phyloP scores from a whole-genome alignment of 2,329 filamentous ascomycete species.

The Alternaria novae-zelandiae region DNA sequence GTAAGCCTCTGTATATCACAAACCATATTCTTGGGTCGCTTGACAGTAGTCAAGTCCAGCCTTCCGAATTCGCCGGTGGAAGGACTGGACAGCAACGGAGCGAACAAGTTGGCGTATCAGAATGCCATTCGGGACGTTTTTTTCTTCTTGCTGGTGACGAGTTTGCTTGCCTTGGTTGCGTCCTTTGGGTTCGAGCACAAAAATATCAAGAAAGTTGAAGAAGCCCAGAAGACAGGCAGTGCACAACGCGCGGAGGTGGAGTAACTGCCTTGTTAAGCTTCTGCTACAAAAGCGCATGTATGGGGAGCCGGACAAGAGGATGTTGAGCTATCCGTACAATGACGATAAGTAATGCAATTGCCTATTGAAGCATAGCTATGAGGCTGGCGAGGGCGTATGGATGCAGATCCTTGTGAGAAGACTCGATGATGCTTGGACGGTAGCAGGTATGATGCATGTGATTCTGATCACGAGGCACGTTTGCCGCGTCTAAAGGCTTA shows the following conservation, averaged over 20 bases:
- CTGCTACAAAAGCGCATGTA: background rate
- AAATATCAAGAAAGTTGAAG: conserved; percentile 6
- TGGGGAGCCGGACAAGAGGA: background rate
- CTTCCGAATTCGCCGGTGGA: background rate
- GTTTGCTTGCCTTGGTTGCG: background rate
- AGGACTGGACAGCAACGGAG: background rate
- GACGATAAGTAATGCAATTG: background rate
- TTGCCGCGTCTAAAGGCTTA: background rate
- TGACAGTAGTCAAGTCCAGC: background rate
- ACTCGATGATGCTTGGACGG: background rate
- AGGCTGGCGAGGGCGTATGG: background rate
- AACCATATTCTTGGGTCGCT: background rate
- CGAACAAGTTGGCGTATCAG: background rate
- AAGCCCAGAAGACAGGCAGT: background rate
- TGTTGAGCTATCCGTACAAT: background rate
- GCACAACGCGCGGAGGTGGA: background rate
- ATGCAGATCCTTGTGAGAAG: background rate
- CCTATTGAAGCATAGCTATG: background rate
- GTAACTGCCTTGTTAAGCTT: background rate
- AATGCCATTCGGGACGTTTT: background rate
- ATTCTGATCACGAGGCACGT: conserved; percentile 4
- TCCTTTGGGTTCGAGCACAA: conserved; percentile 13
- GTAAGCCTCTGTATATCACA: background rate
- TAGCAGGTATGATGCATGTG: background rate
- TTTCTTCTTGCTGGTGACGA: conserved; percentile 3